These are phyloP conservation scores for Xylaria grammica DNA, from an alignment of 495 filamentous ascomycete genomes.

Conservation along the genomic window DNA sequence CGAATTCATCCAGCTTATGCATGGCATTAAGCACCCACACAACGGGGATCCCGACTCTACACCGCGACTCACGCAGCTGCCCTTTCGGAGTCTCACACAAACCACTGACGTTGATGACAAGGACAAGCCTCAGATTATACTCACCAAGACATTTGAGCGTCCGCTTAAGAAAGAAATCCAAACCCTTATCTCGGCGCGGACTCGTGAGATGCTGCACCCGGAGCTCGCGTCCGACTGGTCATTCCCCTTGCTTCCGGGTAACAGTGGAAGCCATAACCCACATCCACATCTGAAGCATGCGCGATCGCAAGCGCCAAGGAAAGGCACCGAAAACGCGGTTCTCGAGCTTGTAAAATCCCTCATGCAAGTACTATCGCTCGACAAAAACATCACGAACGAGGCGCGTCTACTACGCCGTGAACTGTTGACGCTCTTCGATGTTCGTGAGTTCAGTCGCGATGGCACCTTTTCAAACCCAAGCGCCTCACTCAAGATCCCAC, in stretches of 20 bases:
- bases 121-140: slow-evolving; percentile 65
- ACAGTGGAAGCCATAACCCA: slow-evolving; percentile 42
- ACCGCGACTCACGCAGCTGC: slow-evolving; percentile 80
- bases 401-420: slow-evolving; percentile 86
- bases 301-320: slow-evolving; percentile 41
- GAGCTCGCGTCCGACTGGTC: slow-evolving; percentile 85
- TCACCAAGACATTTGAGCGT: slow-evolving; percentile 81
- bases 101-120: slow-evolving; percentile 62
- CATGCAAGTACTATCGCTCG: slow-evolving; percentile 87
- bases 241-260: slow-evolving; percentile 83
- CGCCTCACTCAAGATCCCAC: slow-evolving; percentile 70
- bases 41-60: slow-evolving; percentile 57
- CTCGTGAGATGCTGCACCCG: slow-evolving; percentile 87
- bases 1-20: slow-evolving; percentile 96
- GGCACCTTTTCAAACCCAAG: slow-evolving; percentile 87
- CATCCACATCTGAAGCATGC: slow-evolving; percentile 48
- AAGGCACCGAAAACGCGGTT: slow-evolving; percentile 64
- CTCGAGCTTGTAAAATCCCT: slow-evolving; percentile 90
- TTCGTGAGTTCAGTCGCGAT: slow-evolving; percentile 90
- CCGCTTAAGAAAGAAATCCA: slow-evolving; percentile 88
- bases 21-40: slow-evolving; percentile 73
- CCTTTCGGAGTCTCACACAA: slow-evolving; percentile 49
- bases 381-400: slow-evolving; percentile 85
- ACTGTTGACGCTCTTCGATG: slow-evolving; percentile 84
- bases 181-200: slow-evolving; percentile 76